Evolutionary conservation across 176 grass and related monocot species (phyloP).

Genomic region (Eleusine coracana): DNA sequence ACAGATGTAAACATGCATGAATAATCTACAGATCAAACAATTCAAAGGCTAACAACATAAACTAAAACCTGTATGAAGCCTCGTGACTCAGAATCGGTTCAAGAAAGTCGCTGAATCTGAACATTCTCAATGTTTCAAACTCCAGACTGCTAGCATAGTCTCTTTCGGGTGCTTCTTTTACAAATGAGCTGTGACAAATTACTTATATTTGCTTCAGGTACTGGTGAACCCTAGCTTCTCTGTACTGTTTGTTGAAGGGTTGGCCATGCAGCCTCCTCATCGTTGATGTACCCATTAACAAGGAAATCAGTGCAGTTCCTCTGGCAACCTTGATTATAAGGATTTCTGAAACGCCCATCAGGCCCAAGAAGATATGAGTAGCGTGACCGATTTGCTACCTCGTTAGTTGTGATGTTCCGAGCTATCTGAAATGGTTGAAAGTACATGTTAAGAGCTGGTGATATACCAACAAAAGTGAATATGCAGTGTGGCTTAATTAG

Average conservation of each 20-base stretch:
- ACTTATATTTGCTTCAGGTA: not conserved
- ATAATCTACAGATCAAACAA: conserved; percentile 12
- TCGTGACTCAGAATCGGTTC: not conserved
- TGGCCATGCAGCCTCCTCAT: conserved; percentile 84
- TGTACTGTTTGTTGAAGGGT: conserved; percentile 67
- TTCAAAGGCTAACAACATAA: not conserved
- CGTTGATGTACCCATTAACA: conserved; percentile 67
- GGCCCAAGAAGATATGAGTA: conserved; percentile 82
- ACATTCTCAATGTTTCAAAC: not conserved
- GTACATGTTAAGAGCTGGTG: conserved; percentile 12
- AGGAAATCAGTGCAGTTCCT: conserved; percentile 82
- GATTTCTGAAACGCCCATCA: conserved; percentile 89
- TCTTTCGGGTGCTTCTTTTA: not conserved
- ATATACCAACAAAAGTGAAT: not conserved
- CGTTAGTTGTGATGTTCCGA: conserved; percentile 86
- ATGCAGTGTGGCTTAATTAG: not conserved
- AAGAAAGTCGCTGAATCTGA: not conserved
- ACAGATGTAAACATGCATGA: not conserved
- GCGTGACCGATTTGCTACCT: conserved; percentile 68
- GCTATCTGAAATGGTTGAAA: conserved; percentile 59
- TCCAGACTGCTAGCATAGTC: not conserved
- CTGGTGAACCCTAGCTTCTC: conserved; percentile 22
- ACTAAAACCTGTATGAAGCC: not conserved
- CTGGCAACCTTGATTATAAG: conserved; percentile 70
- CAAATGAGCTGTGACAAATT: not conserved